phyloP scores from a whole-genome alignment of 352 stramenopile species.

The Pythium volutum region DNA sequence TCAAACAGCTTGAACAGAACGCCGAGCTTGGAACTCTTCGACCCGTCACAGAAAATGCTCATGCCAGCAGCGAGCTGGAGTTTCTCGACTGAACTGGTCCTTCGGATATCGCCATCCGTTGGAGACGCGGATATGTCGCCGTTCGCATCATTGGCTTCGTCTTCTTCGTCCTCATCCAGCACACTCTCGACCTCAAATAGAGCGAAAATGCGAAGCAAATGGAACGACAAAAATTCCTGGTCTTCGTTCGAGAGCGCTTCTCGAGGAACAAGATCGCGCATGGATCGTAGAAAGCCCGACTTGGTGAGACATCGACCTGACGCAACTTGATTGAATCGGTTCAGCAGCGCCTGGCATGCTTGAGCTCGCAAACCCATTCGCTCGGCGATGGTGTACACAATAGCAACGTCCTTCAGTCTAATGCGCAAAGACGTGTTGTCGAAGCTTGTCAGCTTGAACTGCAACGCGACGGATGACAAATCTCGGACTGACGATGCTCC shows the following conservation, averaged over 20 bases:
- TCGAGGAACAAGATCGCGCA: slow-evolving; percentile 72
- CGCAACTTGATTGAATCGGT: slow-evolving; percentile 67
- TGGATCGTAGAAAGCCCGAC: slow-evolving; percentile 65
- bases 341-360: slow-evolving; percentile 56
- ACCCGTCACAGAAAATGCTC: slow-evolving; percentile 92
- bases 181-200: slow-evolving; percentile 79
- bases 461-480: slow-evolving; percentile 68
- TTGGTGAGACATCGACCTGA: slow-evolving; percentile 72
- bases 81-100: slow-evolving; percentile 64
- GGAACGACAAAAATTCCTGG: slow-evolving; percentile 86
- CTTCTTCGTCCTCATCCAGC: slow-evolving; percentile 35
- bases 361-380: slow-evolving; percentile 79
- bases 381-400: slow-evolving; percentile 86
- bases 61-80: slow-evolving; percentile 80
- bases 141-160: slow-evolving; percentile 1
- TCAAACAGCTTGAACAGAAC: slow-evolving; percentile 85
- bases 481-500: slow-evolving; percentile 46
- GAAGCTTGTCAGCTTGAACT: slow-evolving; percentile 87
- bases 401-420: slow-evolving; percentile 80
- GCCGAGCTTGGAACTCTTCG: slow-evolving; percentile 94
- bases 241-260: slow-evolving; percentile 79
- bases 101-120: slow-evolving; percentile 5
- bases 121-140: not conserved
- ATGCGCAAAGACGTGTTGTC: slow-evolving; percentile 79
- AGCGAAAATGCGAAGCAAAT: slow-evolving; percentile 78